phyloP scores from a whole-genome alignment of 306 rosid genomes.

The Trifolium fragiferum region DNA sequence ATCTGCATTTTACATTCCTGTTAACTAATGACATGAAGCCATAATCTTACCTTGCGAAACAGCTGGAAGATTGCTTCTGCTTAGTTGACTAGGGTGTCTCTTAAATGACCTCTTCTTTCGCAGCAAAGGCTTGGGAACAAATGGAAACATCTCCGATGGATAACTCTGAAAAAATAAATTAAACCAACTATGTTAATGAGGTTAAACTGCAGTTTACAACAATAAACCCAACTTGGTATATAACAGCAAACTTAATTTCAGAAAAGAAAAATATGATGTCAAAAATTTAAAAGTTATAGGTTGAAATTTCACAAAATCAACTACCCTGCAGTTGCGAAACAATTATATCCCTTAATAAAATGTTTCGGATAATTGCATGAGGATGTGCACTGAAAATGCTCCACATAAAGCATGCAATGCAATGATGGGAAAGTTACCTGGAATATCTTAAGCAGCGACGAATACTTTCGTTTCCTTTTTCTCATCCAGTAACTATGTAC shows the following conservation, averaged over 20 bases:
- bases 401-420: not conserved
- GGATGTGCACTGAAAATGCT: not conserved
- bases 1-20: not conserved
- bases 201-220: slow-evolving; percentile 22
- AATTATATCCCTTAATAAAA: too few relatives aligned
- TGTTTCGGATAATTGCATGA: not conserved
- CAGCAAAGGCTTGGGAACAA: slow-evolving; percentile 53
- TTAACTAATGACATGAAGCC: not conserved
- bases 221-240: not conserved
- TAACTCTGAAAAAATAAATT: slow-evolving; percentile 52
- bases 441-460: slow-evolving; percentile 61
- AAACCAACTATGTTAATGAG: slow-evolving; percentile 22
- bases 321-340: not conserved
- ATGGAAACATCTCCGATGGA: slow-evolving; percentile 53
- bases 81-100: slow-evolving; percentile 66
- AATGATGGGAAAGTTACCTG: slow-evolving; percentile 57
- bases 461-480: slow-evolving; percentile 65
- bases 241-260: not conserved
- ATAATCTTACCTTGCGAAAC: slow-evolving; percentile 58
- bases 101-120: slow-evolving; percentile 74
- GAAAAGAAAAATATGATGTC: not conserved
- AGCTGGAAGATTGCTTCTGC: slow-evolving; percentile 57
- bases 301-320: not conserved
- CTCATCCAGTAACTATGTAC: slow-evolving; percentile 65
- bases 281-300: not conserved